phyloP scores from a whole-genome alignment of 1,139 yeast genomes.

The Groenewaldozyma sp. region DNA sequence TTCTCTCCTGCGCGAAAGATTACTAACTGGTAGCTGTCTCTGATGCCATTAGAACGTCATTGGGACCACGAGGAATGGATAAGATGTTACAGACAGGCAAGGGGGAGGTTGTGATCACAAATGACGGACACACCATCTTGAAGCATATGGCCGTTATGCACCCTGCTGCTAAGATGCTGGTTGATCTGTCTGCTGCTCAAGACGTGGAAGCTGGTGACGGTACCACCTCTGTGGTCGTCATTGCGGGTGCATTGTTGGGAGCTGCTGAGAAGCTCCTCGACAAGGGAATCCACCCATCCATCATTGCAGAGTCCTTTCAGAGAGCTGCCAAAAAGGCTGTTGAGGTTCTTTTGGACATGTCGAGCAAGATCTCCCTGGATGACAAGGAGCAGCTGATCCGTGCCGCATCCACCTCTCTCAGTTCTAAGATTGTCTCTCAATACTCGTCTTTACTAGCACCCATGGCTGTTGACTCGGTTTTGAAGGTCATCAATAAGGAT shows the following conservation, averaged over 20 bases:
- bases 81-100: slow-evolving; percentile 88
- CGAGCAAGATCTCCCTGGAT: slow-evolving; percentile 59
- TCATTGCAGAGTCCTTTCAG: slow-evolving; percentile 91
- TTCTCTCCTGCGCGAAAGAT: background rate
- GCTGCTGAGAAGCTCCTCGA: slow-evolving; percentile 87
- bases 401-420: slow-evolving; percentile 90
- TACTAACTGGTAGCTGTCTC: slow-evolving; percentile 55
- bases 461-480: slow-evolving; percentile 86
- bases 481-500: slow-evolving; percentile 55
- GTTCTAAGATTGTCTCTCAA: slow-evolving; percentile 93
- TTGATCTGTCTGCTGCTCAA: slow-evolving; percentile 94
- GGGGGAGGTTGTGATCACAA: slow-evolving; percentile 90
- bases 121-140: slow-evolving; percentile 95
- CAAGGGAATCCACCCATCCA: slow-evolving; percentile 93
- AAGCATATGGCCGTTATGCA: slow-evolving; percentile 97
- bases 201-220: slow-evolving; percentile 99
- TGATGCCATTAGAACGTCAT: slow-evolving; percentile 93
- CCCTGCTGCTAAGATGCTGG: slow-evolving; percentile 98
- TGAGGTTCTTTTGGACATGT: slow-evolving; percentile 76
- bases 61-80: slow-evolving; percentile 99
- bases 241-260: slow-evolving; percentile 87
- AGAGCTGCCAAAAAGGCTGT: slow-evolving; percentile 86
- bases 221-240: slow-evolving; percentile 91
- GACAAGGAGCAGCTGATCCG: slow-evolving; percentile 78
- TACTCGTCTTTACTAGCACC: slow-evolving; percentile 81